Percentiles rank a stretch among this genome's conserved stretches.
These are phyloP conservation scores for Aspergillus intermedius DNA, from an alignment of 2,329 filamentous ascomycete genomes.

Conservation along the genomic window DNA sequence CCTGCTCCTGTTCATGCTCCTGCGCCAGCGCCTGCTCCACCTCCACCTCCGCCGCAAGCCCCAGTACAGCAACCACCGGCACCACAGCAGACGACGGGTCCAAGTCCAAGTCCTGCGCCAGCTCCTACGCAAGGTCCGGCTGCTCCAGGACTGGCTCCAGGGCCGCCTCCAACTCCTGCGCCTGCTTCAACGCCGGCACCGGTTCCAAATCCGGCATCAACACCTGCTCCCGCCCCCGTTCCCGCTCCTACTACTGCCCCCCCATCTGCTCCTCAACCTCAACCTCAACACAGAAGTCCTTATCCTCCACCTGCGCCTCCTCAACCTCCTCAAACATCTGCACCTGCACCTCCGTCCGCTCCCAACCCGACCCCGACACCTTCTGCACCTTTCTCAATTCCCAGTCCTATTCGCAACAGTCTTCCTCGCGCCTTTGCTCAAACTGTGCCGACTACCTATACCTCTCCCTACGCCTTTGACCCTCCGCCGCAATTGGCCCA, in stretches of 20 bases:
- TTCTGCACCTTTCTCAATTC: conserved; percentile 26
- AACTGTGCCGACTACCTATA: conserved; percentile 31
- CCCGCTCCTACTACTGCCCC: conserved; percentile 14
- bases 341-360: conserved; percentile 24
- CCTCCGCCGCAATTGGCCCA: conserved; percentile 29
- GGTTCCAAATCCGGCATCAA: conserved; percentile 6
- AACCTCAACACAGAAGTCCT: conserved; percentile 13
- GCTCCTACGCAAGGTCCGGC: background rate
- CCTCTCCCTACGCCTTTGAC: conserved; percentile 36
- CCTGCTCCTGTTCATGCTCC: conserved; percentile 18
- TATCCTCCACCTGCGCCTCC: conserved; percentile 13
- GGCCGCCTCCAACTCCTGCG: conserved; percentile 14
- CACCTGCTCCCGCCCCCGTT: conserved; percentile 17
- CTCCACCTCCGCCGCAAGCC: background rate
- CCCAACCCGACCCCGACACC: conserved; percentile 20
- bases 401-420: conserved; percentile 32
- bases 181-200: background rate
- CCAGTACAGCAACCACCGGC: background rate
- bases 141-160: conserved; percentile 1
- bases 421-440: conserved; percentile 35
- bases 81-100: background rate
- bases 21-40: conserved; percentile 2
- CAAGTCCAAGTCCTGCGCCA: conserved; percentile 5
- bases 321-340: conserved; percentile 13
- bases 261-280: conserved; percentile 10